Percentiles rank a stretch among this genome's conserved stretches.
Conservation (phyloP, 441 rosid genomes). For the Jatropha podagrica region DNA sequence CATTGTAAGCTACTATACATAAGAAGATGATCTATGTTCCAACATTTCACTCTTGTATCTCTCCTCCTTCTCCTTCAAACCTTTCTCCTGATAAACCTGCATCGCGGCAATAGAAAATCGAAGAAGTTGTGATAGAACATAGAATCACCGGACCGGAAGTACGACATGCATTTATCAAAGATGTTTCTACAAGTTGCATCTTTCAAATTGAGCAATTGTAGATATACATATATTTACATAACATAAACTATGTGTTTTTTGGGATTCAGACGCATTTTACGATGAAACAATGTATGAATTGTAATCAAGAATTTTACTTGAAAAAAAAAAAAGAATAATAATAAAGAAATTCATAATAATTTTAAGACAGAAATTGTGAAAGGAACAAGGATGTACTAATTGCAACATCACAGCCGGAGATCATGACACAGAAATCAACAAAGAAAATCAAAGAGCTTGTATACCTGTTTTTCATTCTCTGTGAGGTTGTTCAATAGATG, state of each 20-base stretch:
- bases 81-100: constrained; percentile 78
- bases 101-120: not conserved
- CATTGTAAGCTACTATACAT: constrained; percentile 27
- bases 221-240: too few relatives aligned
- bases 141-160: not conserved
- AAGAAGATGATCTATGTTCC: constrained; percentile 53
- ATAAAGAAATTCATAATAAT: not conserved
- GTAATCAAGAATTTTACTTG: too few relatives aligned
- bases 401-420: too few relatives aligned
- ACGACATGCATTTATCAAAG: not conserved
- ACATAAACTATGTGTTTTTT: too few relatives aligned
- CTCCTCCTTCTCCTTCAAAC: constrained; percentile 57
- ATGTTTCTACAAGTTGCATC: not conserved
- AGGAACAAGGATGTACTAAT: not conserved
- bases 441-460: not conserved
- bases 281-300: not conserved
- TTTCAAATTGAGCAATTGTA: not conserved
- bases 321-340: too few relatives aligned
- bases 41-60: constrained; percentile 66
- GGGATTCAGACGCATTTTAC: not conserved
- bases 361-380: not conserved
- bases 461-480: constrained; percentile 77
- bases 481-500: constrained; percentile 66
- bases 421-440: not conserved
- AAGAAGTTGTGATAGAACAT: not conserved